Base-by-base conservation (phyloP, 2,329 filamentous ascomycete genomes). In the Thelonectria discophora region DNA sequence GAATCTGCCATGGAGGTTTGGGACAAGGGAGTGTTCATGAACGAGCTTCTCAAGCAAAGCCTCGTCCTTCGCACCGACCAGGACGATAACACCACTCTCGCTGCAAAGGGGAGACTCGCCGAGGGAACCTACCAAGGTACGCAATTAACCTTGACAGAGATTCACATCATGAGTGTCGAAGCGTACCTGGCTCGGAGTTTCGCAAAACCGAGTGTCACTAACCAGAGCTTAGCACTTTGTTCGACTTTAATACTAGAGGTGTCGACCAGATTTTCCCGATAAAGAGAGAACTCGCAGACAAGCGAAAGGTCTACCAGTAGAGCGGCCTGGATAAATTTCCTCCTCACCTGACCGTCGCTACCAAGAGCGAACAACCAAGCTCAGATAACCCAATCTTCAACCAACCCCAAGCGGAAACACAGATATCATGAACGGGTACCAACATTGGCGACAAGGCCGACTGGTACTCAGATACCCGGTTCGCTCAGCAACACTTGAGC, bases 381-480 rank as follows among this genome's bases (percentile, higher is more conserved):
- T 6, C 21, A 17, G 1, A 13, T 1, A 1, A 66, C 65, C 63
- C 17, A 67, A 60, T 20, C 49, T 43, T 7, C 21, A 24, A 40
- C 51, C 1, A 55, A 63, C 3, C 13, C 37, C 40, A 3, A 52
- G 37, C 4, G 3, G 3, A 1, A 24, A 45, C 6, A 48, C 55
- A 6, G 49, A 67, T 1, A 67, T 67, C 5, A 67, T 67, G 65
- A 51, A 60, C 21, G 64, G 65, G 0, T 13, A n/a, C 45, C 10
- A 67, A 67, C 40, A 67, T 67, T 2, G 64, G 55, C 2, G 40
- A 63, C 5, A 43, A 63, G 1, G 32, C 18, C 9, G 58, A 67
- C 17, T 67, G 65, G 65, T 67, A 67, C 15, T 65, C 64, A 2
- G 65, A 67, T 34, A 58, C 62, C 5, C 55, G 54, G 1, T 67